Conservation (phyloP, 2,329 filamentous ascomycete species). For the Aspergillus jensenii region DNA sequence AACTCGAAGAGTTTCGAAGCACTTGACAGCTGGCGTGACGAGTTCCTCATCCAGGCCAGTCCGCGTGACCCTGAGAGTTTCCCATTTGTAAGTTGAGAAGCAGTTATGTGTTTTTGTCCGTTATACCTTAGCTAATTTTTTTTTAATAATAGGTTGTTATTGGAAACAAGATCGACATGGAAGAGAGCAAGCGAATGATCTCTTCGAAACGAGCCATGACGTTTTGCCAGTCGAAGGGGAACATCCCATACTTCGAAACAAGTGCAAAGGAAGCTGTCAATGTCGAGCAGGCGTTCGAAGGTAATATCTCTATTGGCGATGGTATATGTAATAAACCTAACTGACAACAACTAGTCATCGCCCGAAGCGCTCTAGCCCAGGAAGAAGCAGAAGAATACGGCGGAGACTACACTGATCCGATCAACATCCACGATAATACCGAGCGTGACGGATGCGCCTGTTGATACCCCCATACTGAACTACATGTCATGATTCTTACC, state of each 20-base stretch:
- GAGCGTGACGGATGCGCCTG: constrained; percentile 92
- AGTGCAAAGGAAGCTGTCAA: constrained; percentile 99
- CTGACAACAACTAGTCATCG: constrained; percentile 68
- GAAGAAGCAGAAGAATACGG: constrained; percentile 98
- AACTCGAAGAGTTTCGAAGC: constrained; percentile 99
- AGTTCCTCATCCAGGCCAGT: constrained; percentile 96
- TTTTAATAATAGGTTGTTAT: constrained; percentile 69
- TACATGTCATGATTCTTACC: constrained; percentile 23
- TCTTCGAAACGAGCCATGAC: constrained; percentile 94
- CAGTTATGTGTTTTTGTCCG: not conserved
- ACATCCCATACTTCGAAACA: constrained; percentile 98
- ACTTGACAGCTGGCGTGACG: constrained; percentile 96
- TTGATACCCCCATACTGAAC: constrained; percentile 50
- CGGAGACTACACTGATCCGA: constrained; percentile 95
- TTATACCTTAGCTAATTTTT: constrained; percentile 4
- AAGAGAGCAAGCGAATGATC: constrained; percentile 96
- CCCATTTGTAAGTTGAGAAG: constrained; percentile 75
- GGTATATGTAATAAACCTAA: not conserved
- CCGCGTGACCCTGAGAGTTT: constrained; percentile 96
- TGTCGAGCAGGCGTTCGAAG: constrained; percentile 83
- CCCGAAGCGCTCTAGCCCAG: constrained; percentile 89
- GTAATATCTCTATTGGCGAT: constrained; percentile 39
- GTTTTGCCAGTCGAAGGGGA: constrained; percentile 96
- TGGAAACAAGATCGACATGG: constrained; percentile 98
- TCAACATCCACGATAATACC: constrained; percentile 96